Evolutionary conservation across 2,329 filamentous ascomycete species (phyloP).

Genomic region (Polychaeton citri): DNA sequence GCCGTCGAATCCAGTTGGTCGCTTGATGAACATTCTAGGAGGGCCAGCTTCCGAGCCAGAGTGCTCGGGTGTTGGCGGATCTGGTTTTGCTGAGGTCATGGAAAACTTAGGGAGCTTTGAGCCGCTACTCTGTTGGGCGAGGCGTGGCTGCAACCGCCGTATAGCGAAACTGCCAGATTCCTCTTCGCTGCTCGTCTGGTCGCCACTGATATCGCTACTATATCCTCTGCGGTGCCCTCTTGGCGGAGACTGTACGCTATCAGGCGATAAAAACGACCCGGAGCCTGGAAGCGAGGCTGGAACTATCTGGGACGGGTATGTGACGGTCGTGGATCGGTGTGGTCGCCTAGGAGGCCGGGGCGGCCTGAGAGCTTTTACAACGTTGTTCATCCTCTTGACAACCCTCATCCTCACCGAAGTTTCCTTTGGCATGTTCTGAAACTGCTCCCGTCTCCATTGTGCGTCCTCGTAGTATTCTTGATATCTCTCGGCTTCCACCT

Average conservation of each 20-base stretch:
- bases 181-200: slow-evolving; percentile 21
- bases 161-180: slow-evolving; percentile 2
- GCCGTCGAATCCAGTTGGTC: slow-evolving; percentile 9
- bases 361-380: slow-evolving; percentile 13
- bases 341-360: slow-evolving; percentile 8
- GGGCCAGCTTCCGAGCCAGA: neutral
- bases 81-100: neutral
- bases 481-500: slow-evolving; percentile 14
- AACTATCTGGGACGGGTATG: slow-evolving; percentile 9
- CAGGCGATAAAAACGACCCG: neutral
- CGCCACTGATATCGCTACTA: slow-evolving; percentile 21
- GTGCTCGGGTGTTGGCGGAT: neutral
- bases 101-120: neutral
- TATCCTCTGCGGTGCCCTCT: slow-evolving; percentile 13
- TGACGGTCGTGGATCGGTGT: slow-evolving; percentile 10
- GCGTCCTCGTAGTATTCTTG: slow-evolving; percentile 16
- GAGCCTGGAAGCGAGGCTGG: slow-evolving; percentile 2
- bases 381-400: slow-evolving; percentile 16
- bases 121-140: neutral
- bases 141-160: neutral
- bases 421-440: slow-evolving; percentile 17
- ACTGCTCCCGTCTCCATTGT: slow-evolving; percentile 20
- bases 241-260: neutral
- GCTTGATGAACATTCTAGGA: slow-evolving; percentile 7
- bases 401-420: slow-evolving; percentile 17